Conservation (phyloP, 2,329 filamentous ascomycete genomes). For the Pseudogymnoascus sp. region DNA sequence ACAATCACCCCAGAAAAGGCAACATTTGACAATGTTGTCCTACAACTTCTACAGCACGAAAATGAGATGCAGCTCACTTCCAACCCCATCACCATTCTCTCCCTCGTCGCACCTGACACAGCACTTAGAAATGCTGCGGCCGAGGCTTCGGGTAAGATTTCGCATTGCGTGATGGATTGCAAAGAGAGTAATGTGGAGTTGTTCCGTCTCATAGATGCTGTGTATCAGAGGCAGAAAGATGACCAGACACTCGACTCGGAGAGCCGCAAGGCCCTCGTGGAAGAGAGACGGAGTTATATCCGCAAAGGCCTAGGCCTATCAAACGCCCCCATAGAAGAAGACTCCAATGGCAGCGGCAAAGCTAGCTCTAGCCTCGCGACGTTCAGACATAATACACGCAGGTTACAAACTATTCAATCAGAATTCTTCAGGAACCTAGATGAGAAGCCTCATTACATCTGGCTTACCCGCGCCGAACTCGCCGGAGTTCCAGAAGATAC, state of each 20-base stretch:
- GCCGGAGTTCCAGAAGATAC: slow-evolving; percentile 67
- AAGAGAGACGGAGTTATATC: not conserved
- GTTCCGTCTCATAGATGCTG: not conserved
- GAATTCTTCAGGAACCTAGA: slow-evolving; percentile 70
- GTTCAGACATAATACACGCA: slow-evolving; percentile 55
- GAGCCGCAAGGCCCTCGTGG: not conserved
- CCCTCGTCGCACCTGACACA: slow-evolving; percentile 31
- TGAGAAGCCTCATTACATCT: slow-evolving; percentile 69
- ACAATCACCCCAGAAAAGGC: slow-evolving; percentile 32
- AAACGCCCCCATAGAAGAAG: not conserved
- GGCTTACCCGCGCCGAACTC: slow-evolving; percentile 66
- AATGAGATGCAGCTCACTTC: slow-evolving; percentile 45
- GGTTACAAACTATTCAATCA: slow-evolving; percentile 65
- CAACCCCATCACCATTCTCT: slow-evolving; percentile 45
- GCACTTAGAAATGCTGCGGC: not conserved
- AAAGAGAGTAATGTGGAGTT: not conserved
- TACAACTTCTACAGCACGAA: slow-evolving; percentile 37
- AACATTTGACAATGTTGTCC: slow-evolving; percentile 42
- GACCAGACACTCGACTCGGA: not conserved
- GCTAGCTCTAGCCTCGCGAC: not conserved
- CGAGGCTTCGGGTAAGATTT: not conserved
- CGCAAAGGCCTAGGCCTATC: not conserved
- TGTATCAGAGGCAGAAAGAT: not conserved
- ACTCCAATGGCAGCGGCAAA: not conserved
- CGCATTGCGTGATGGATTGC: not conserved